Conservation (phyloP, 257 asterid species). For the Solanum bukasovii region DNA sequence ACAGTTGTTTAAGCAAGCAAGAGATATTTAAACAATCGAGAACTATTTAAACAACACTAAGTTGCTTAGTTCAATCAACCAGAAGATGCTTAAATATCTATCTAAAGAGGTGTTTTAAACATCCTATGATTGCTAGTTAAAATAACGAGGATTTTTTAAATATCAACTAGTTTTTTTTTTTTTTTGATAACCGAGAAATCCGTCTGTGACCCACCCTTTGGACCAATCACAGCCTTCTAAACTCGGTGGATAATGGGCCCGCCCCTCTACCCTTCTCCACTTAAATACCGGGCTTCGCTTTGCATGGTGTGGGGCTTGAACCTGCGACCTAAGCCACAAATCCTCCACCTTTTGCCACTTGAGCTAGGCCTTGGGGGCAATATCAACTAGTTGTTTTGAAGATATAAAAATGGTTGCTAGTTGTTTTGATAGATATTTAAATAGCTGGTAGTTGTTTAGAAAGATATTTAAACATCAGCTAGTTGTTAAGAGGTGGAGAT, state of each 20-base stretch:
- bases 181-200: too few species aligned
- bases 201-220: too few species aligned
- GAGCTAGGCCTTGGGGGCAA: too few species aligned
- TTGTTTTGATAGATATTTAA: background rate
- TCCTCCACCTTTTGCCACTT: too few species aligned
- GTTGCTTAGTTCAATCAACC: background rate
- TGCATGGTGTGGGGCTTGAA: too few species aligned
- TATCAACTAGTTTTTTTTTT: background rate
- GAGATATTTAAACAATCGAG: background rate
- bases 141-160: background rate
- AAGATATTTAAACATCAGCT: background rate
- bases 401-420: background rate
- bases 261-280: too few species aligned
- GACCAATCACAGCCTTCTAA: too few species aligned
- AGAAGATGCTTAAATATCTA: background rate
- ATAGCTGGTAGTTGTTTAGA: background rate
- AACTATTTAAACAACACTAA: background rate
- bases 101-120: background rate
- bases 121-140: background rate
- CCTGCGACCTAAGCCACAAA: too few species aligned
- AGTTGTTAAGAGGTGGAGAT: background rate
- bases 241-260: too few species aligned
- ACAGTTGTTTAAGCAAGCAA: background rate
- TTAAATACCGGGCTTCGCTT: too few species aligned
- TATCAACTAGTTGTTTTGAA: background rate